Evolutionary conservation across 2,329 filamentous ascomycete genomes (phyloP), one percentile per base, ranked within the genome.

Genomic region (Cordyceps militaris): DNA sequence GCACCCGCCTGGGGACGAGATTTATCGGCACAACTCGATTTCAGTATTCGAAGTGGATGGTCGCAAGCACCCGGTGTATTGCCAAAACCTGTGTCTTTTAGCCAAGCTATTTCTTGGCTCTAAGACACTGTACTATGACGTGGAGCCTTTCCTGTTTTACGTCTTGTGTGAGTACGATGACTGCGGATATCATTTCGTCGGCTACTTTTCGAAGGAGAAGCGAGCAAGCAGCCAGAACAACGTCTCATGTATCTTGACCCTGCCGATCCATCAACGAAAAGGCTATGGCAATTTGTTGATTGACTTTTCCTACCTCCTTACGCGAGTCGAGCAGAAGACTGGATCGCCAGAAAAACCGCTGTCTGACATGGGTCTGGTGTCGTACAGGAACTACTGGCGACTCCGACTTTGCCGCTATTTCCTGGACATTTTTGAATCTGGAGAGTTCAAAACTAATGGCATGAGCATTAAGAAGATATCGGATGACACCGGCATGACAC

Each of bases 171-270:
- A 96, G 66, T 93, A 92, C 65, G 89, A 97, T 67, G 88, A 94
- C 57, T 83, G 87, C 19, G 93, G 93, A 19, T 97, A 94, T 68
- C 94, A 97, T 69, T 94, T 99, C 64, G 93, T 97, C 26, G 94
- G 94, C n/a, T 99, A 99, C 69, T 99, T 99, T 67, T 97, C 94
- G 52, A 99, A 99, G 71, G 94, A 99, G 74, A 99, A 99, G 74
- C 82, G 95, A 44, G 88, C 91, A 2, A 93, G 90, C 71, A 96
- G 91, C 61, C 87, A 92, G 65, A 97, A 99, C 72, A 99, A 99
- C 63, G 94, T 99, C 49, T 97, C 91, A 9, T 99, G 94, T 72
- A 99, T 99, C 64, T 76, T 99, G 49, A 96, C 96, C 4, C 77
- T 99, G 40, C 94, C 94, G 0, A 97, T 97, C 56, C 94, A 97